These are phyloP conservation scores for Emergomyces africanus DNA, from an alignment of 2,329 filamentous ascomycete species.

Conservation along the genomic window DNA sequence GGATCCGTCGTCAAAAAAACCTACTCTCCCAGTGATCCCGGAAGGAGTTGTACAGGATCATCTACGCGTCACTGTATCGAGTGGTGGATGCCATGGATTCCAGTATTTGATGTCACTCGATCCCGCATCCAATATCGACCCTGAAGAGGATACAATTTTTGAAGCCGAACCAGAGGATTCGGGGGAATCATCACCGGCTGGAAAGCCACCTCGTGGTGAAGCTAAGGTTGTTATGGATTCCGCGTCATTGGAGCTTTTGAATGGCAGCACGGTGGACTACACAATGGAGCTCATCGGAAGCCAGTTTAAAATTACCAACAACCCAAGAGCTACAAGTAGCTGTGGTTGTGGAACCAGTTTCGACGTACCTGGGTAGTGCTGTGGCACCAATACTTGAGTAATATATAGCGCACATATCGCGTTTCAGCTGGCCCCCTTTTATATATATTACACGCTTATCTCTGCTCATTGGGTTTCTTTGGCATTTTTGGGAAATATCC, in stretches of 20 bases:
- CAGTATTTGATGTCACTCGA: constrained; percentile 91
- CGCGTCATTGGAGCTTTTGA: constrained; percentile 73
- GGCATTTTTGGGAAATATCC: neutral
- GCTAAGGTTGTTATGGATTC: constrained; percentile 85
- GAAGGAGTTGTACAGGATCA: constrained; percentile 55
- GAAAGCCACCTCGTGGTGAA: constrained; percentile 31
- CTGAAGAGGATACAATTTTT: constrained; percentile 81
- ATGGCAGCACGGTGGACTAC: constrained; percentile 91
- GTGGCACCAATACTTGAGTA: neutral
- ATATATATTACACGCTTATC: neutral
- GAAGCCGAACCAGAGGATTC: constrained; percentile 42
- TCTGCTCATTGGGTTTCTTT: neutral
- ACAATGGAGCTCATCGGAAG: constrained; percentile 90
- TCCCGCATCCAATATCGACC: constrained; percentile 39
- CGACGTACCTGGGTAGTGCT: constrained; percentile 46
- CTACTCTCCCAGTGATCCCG: constrained; percentile 14
- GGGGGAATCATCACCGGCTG: constrained; percentile 11
- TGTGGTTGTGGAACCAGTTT: constrained; percentile 98
- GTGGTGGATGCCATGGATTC: constrained; percentile 93
- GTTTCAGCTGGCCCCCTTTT: neutral
- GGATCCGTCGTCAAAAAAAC: constrained; percentile 31
- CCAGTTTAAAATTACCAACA: constrained; percentile 94
- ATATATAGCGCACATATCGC: neutral
- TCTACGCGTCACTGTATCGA: constrained; percentile 83
- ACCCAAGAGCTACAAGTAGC: constrained; percentile 80